Percentiles rank a stretch among this genome's conserved stretches.
Evolutionary conservation across 805 yeast genomes (phyloP).

Genomic region (Myxozyma neotropica): DNA sequence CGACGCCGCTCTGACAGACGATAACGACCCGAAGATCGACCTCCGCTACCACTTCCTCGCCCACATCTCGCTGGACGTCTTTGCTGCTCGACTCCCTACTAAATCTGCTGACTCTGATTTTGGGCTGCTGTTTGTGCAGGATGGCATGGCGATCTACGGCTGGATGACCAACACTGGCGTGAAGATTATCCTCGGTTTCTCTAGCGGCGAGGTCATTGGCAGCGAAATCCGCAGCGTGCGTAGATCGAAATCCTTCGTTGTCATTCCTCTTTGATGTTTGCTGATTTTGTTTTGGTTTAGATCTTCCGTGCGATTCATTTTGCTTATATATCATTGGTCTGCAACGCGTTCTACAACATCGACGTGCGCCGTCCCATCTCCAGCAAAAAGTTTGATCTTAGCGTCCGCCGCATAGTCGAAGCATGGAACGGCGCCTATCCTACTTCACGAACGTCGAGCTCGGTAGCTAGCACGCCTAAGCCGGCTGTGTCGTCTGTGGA

Average conservation of each 20-base stretch:
- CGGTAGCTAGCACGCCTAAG: background rate
- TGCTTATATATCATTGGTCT: slow-evolving; percentile 56
- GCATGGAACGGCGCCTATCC: slow-evolving; percentile 31
- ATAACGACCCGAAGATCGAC: slow-evolving; percentile 7
- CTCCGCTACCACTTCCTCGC: slow-evolving; percentile 65
- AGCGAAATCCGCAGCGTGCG: slow-evolving; percentile 37
- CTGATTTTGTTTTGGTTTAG: slow-evolving; percentile 12
- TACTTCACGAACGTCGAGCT: background rate
- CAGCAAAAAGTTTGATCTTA: slow-evolving; percentile 28
- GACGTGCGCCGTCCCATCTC: slow-evolving; percentile 38
- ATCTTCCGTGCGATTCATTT: slow-evolving; percentile 53
- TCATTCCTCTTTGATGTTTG: no score
- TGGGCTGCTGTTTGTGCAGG: slow-evolving; percentile 63
- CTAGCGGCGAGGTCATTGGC: slow-evolving; percentile 43
- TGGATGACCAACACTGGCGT: slow-evolving; percentile 68
- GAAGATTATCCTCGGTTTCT: slow-evolving; percentile 61
- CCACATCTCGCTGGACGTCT: slow-evolving; percentile 75
- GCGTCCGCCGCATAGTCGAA: slow-evolving; percentile 27
- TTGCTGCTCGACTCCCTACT: slow-evolving; percentile 53
- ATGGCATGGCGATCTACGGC: slow-evolving; percentile 68
- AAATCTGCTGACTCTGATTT: slow-evolving; percentile 47
- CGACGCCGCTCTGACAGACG: slow-evolving; percentile 3
- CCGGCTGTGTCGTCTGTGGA: background rate
- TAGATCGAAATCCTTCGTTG: background rate
- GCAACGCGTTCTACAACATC: slow-evolving; percentile 62